Conservation (phyloP, 2,329 filamentous ascomycete genomes). For the Beauveria australis region DNA sequence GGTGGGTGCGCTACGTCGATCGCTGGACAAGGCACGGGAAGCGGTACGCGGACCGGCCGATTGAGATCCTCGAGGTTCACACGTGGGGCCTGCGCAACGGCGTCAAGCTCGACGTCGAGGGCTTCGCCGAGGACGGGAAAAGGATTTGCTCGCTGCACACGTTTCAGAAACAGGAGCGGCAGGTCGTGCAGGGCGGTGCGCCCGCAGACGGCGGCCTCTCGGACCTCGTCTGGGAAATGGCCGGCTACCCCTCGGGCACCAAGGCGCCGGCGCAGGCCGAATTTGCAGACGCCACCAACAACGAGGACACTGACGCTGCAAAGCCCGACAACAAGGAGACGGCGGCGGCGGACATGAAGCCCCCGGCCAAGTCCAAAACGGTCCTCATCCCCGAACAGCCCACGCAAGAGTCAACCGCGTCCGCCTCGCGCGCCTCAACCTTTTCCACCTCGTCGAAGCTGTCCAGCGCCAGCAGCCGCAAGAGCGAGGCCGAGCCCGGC, state of each 20-base stretch:
- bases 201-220: constrained; percentile 41
- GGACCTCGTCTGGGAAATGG: constrained; percentile 48
- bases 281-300: constrained; percentile 23
- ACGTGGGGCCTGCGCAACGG: constrained; percentile 82
- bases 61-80: constrained; percentile 84
- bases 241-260: constrained; percentile 26
- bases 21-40: constrained; percentile 71
- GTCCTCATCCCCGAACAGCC: not conserved
- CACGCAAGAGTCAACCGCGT: not conserved
- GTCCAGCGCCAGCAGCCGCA: not conserved
- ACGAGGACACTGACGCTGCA: constrained; percentile 2
- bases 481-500: constrained; percentile 42
- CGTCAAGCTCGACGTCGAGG: constrained; percentile 79
- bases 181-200: constrained; percentile 52
- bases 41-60: constrained; percentile 69
- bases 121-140: constrained; percentile 82
- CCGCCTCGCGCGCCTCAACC: not conserved
- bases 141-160: constrained; percentile 77
- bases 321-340: constrained; percentile 6
- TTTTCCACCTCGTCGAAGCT: not conserved
- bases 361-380: not conserved
- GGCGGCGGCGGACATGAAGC: not conserved
- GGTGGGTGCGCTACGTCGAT: constrained; percentile 84
- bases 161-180: constrained; percentile 65
- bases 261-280: constrained; percentile 30